A percentile compares a stretch with the other conserved stretches of the same genome.
Conservation (phyloP, 371 early-diverging fungal genomes). For the Mucor indicus region DNA sequence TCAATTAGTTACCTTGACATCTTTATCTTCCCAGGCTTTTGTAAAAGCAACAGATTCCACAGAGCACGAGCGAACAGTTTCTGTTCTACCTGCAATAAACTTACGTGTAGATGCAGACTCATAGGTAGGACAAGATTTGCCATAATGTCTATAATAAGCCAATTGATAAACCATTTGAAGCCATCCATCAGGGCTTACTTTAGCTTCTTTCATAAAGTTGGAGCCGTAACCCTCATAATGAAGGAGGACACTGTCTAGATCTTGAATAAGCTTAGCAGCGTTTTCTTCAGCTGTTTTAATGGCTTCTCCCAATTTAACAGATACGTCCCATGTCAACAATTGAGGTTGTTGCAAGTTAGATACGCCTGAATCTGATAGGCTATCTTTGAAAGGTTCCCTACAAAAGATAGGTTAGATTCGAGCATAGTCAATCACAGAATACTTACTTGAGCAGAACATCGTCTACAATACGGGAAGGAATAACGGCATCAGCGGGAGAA, state of each 20-base stretch:
- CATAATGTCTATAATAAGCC: constrained; percentile 75
- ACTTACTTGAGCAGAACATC: constrained; percentile 56
- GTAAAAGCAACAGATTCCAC: constrained; percentile 66
- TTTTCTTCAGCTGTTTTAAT: constrained; percentile 61
- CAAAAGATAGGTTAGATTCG: neutral
- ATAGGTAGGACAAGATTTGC: constrained; percentile 69
- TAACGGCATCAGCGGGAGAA: constrained; percentile 89
- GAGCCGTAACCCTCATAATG: constrained; percentile 76
- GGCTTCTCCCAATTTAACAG: constrained; percentile 37
- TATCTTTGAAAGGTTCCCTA: constrained; percentile 60
- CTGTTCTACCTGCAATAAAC: constrained; percentile 84
- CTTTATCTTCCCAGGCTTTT: constrained; percentile 62
- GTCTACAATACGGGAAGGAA: constrained; percentile 76
- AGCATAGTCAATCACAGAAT: neutral
- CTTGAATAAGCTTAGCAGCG: constrained; percentile 62
- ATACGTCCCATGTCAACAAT: constrained; percentile 64
- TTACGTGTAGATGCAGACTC: constrained; percentile 84
- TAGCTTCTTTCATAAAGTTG: constrained; percentile 77
- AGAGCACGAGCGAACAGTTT: constrained; percentile 75
- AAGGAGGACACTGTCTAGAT: constrained; percentile 70
- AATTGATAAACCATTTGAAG: constrained; percentile 88
- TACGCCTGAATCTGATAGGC: constrained; percentile 26
- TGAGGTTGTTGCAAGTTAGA: constrained; percentile 44
- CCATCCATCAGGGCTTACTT: constrained; percentile 79
- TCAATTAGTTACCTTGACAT: constrained; percentile 28